phyloP scores from a whole-genome alignment of 2,329 filamentous ascomycete genomes.

The Colletotrichum incanum region DNA sequence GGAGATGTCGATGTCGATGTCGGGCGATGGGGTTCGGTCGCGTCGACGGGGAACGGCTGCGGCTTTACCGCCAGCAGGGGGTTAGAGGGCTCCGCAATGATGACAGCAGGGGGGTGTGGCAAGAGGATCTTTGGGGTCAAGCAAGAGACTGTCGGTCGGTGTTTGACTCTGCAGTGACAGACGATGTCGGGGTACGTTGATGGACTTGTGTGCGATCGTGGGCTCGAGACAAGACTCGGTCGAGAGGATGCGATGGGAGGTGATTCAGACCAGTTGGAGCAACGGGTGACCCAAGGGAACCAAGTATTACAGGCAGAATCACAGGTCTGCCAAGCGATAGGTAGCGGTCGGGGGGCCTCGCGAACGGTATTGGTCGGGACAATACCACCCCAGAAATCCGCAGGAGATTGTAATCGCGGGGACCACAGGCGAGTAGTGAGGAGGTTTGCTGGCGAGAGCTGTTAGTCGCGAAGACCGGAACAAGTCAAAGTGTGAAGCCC shows the following conservation, averaged over 20 bases:
- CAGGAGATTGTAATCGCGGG: not conserved
- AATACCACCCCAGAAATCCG: slow-evolving; percentile 16
- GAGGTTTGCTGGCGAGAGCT: not conserved
- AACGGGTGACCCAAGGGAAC: slow-evolving; percentile 5
- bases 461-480: not conserved
- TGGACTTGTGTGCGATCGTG: not conserved
- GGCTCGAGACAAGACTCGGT: slow-evolving; percentile 25
- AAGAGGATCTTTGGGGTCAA: not conserved
- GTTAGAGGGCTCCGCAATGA: slow-evolving; percentile 36
- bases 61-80: slow-evolving; percentile 43
- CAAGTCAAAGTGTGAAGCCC: slow-evolving; percentile 8
- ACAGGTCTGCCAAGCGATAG: slow-evolving; percentile 32
- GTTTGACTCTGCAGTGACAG: slow-evolving; percentile 5
- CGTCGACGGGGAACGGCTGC: slow-evolving; percentile 42
- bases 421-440: not conserved
- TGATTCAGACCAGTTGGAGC: slow-evolving; percentile 20
- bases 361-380: slow-evolving; percentile 35
- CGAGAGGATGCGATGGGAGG: slow-evolving; percentile 22
- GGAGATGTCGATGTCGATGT: slow-evolving; percentile 39
- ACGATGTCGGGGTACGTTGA: slow-evolving; percentile 4
- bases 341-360: slow-evolving; percentile 25
- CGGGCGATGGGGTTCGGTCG: slow-evolving; percentile 42
- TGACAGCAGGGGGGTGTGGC: slow-evolving; percentile 33
- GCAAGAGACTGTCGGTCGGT: slow-evolving; percentile 16
- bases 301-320: slow-evolving; percentile 11